phyloP scores from a whole-genome alignment of 1,284 basidiomycete species.

The Puccinia triticina region DNA sequence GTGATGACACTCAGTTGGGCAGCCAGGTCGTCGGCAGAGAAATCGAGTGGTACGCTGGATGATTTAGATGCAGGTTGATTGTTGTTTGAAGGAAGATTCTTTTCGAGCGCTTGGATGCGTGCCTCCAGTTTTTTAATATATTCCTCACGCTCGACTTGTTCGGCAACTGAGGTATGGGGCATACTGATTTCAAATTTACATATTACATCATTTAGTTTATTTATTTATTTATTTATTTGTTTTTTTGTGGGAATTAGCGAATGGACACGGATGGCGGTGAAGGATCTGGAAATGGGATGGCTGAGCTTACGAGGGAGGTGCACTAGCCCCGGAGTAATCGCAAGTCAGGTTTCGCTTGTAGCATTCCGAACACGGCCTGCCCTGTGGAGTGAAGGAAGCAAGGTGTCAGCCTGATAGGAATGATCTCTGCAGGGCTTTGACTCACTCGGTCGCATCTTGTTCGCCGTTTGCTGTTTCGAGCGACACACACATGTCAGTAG shows the following conservation, averaged over 20 bases:
- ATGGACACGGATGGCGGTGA: too few relatives aligned
- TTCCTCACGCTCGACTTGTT: constrained; percentile 27
- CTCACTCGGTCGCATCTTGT: constrained; percentile 49
- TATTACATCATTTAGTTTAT: neutral
- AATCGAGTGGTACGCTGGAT: neutral
- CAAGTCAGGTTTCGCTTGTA: constrained; percentile 31
- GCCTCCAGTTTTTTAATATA: constrained; percentile 37
- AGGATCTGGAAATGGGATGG: neutral
- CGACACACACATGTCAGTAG: neutral
- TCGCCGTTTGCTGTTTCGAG: constrained; percentile 15
- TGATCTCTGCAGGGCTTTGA: neutral
- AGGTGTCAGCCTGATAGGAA: neutral
- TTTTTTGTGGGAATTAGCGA: too few relatives aligned
- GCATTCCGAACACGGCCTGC: constrained; percentile 44
- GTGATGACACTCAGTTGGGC: constrained; percentile 39
- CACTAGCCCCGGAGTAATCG: constrained; percentile 29
- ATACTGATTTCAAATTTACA: neutral
- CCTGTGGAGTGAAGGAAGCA: constrained; percentile 11
- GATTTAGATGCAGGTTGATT: neutral
- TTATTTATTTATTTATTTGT: too few relatives aligned
- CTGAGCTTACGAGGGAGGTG: constrained; percentile 25
- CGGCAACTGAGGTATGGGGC: neutral
- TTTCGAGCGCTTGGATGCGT: constrained; percentile 33
- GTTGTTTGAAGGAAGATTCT: neutral
- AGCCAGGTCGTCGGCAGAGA: constrained; percentile 38